Evolutionary conservation across 1,284 basidiomycete genomes (phyloP), one percentile per base, ranked within the genome.

Genomic region (Laetiporus sulphureus): DNA sequence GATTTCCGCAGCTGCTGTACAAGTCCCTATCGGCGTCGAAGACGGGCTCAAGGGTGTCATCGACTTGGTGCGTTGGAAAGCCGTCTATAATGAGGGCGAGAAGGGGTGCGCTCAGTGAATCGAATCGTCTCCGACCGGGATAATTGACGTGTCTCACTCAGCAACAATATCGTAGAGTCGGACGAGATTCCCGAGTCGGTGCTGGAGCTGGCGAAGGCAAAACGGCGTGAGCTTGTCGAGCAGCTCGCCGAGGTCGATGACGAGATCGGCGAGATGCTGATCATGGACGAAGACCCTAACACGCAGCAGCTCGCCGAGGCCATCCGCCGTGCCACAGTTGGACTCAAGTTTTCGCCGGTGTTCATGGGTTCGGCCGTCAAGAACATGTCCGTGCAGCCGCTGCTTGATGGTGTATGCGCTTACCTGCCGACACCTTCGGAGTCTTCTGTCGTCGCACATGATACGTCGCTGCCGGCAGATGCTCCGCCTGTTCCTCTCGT

Each of bases 281-380:
- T 99, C 37, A 85, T 84, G 61, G 96, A 97, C 61, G 77, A 86
- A 52, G 71, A 73, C 1, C 89, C 92, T 18, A 77, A 72, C 35
- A 74, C 78, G 36, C 63, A 68, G 23, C 88, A 96, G 62, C 79
- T 99, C 34, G 81, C 81, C 10, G 72, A 73, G 38, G 93, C 93
- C 11, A 87, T 99, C 54, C 84, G 94, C 29, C 87, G 95, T 25
- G 78, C 91, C 3, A 99, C 96, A 1, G 79, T 91, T 52, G 66
- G 72, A 7, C 83, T 94, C 60, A 91, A 89, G 55, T 99, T 99
- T 66, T 90, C 90, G 0, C 96, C 96, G 1, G 96, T 99, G 44
- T 98, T 97, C 68, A 71, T 99, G 49, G 96, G 96, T 31, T 96
- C 93, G 5, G 96, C 96, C 0, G 88, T 99, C 62, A 98, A 98